Percentiles rank a stretch among this genome's conserved stretches.
Conservation (phyloP, 2,329 filamentous ascomycete species). For the Anthostomella pinea region DNA sequence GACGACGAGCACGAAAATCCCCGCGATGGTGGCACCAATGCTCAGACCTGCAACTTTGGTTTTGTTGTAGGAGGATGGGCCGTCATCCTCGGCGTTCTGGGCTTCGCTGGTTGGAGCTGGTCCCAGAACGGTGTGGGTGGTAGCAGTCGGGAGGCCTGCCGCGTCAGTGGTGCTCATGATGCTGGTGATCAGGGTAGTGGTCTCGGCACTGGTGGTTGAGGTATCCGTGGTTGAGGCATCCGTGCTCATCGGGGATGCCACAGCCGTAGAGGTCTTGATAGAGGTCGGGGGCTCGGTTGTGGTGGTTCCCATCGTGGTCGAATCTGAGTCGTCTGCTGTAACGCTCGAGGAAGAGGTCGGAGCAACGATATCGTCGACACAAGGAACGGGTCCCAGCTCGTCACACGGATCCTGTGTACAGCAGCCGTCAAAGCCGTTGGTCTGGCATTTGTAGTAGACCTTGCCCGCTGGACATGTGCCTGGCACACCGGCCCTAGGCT, state of each 20-base stretch:
- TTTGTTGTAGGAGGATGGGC: conserved; percentile 2
- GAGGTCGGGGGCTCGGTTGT: neutral
- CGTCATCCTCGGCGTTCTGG: neutral
- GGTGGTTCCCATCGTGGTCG: neutral
- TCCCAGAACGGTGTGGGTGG: conserved; percentile 1
- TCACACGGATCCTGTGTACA: conserved; percentile 44
- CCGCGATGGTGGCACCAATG: conserved; percentile 14
- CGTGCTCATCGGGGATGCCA: conserved; percentile 17
- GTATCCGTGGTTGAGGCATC: conserved; percentile 5
- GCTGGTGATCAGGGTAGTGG: conserved; percentile 7
- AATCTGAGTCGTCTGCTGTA: neutral
- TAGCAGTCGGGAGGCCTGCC: neutral
- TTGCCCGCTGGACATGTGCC: conserved; percentile 28
- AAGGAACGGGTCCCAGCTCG: conserved; percentile 20
- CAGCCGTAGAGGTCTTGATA: neutral
- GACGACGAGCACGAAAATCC: conserved; percentile 16
- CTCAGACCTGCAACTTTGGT: neutral
- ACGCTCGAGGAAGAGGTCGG: neutral
- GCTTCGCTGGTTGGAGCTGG: conserved; percentile 3
- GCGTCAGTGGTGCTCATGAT: conserved; percentile 2
- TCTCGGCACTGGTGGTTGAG: conserved; percentile 2
- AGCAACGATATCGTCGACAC: conserved; percentile 1
- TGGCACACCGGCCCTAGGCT: no score
- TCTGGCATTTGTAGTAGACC: conserved; percentile 37
- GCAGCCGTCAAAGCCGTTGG: conserved; percentile 41